Conservation (phyloP, 768 basidiomycete species). For the Epithele typhae region DNA sequence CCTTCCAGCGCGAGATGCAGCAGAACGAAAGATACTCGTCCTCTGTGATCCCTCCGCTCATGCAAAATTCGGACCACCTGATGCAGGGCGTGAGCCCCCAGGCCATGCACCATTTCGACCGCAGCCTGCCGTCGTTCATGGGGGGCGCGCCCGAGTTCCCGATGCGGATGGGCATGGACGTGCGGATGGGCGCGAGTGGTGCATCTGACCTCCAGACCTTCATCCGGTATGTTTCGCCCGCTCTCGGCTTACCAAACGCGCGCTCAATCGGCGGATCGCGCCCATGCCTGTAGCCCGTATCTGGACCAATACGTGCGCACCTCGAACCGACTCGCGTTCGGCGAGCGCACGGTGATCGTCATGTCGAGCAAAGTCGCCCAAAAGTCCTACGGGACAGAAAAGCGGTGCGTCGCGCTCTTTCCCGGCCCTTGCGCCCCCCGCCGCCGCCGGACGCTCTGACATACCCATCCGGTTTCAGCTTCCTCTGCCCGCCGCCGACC, state of each 20-base stretch:
- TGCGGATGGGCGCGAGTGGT: constrained; percentile 53
- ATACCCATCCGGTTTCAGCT: constrained; percentile 38
- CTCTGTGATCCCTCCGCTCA: constrained; percentile 43
- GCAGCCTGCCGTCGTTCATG: constrained; percentile 57
- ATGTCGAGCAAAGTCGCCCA: constrained; percentile 99
- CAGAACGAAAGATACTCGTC: constrained; percentile 35
- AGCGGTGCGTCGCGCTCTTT: constrained; percentile 51
- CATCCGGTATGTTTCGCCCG: constrained; percentile 51
- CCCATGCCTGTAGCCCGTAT: constrained; percentile 43
- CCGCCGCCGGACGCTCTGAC: constrained; percentile 4
- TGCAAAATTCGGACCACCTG: constrained; percentile 43
- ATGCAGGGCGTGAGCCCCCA: constrained; percentile 69
- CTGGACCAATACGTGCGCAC: constrained; percentile 83
- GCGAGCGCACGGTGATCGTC: constrained; percentile 91
- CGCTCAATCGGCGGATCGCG: constrained; percentile 10
- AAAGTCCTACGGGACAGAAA: constrained; percentile 96
- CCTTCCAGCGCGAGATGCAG: constrained; percentile 38
- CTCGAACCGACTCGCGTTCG: constrained; percentile 81
- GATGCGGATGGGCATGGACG: constrained; percentile 61
- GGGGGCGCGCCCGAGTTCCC: constrained; percentile 50
- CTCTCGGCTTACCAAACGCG: constrained; percentile 17
- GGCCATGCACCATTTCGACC: constrained; percentile 49
- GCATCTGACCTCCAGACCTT: constrained; percentile 77
- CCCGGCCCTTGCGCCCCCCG: neutral
- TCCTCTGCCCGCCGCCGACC: constrained; percentile 91